Conservation (phyloP, 1,284 basidiomycete species). For the Afroboletus lepidellus region DNA sequence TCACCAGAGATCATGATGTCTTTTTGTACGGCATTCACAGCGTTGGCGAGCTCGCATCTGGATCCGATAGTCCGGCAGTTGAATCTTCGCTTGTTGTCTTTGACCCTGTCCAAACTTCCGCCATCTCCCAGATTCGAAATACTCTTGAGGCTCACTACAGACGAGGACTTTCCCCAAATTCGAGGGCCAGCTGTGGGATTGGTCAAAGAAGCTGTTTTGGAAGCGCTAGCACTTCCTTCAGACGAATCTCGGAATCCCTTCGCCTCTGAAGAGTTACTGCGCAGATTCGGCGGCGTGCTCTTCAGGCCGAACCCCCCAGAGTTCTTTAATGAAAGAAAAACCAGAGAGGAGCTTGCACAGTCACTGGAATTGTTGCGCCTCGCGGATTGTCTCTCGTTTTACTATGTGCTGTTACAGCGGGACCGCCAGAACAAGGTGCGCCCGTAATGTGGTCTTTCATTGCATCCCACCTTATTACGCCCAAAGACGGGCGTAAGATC, state of each 20-base stretch:
- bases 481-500: slow-evolving; percentile 27
- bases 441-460: not conserved
- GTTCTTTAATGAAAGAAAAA: slow-evolving; percentile 20
- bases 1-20: slow-evolving; percentile 46
- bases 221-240: slow-evolving; percentile 40
- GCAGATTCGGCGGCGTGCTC: slow-evolving; percentile 26
- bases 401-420: slow-evolving; percentile 31
- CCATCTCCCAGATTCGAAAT: slow-evolving; percentile 50
- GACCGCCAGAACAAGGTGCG: slow-evolving; percentile 26
- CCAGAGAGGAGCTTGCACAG: slow-evolving; percentile 23
- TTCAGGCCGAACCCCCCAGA: slow-evolving; percentile 29
- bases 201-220: slow-evolving; percentile 62
- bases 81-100: slow-evolving; percentile 56
- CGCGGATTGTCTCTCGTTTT: slow-evolving; percentile 34
- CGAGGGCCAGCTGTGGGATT: slow-evolving; percentile 63
- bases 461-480: not conserved
- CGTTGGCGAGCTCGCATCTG: slow-evolving; percentile 58
- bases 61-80: slow-evolving; percentile 57
- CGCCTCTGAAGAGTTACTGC: slow-evolving; percentile 26
- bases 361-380: slow-evolving; percentile 33
- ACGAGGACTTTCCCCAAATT: slow-evolving; percentile 57
- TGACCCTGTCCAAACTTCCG: slow-evolving; percentile 47
- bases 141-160: slow-evolving; percentile 50
- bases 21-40: slow-evolving; percentile 49
- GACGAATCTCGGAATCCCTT: slow-evolving; percentile 19